Base-by-base conservation (phyloP, 169 alveolate genomes). In the Plasmodium malariae region DNA sequence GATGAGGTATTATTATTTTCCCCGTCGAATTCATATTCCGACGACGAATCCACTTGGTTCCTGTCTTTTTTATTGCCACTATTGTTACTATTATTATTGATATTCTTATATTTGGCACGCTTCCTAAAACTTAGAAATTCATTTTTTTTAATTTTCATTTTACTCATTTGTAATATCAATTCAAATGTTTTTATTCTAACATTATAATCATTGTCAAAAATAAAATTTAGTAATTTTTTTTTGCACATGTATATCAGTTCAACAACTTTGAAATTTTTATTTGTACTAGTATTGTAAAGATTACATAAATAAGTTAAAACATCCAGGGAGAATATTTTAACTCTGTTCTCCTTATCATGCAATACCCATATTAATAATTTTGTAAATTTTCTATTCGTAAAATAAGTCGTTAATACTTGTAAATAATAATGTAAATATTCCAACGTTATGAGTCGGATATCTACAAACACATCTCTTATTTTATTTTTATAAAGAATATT, bases 111-210 rank as follows among this genome's bases (percentile, higher is more conserved):
- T 72, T 68, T 86, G 40, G 26, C 11, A 7, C 30, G 28, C 30
- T 30, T 70, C 30, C 70, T 71, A 69, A 86, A 70, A n/a, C 30
- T 49, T 70, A 37, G 24, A 14, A 83, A 83, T 1, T 83, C 85
- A 28, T 3, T 40, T 28, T 71, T 86, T 12, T 49, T 71, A 57
- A 86, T 70, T 57, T 65, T 69, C 92, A 86, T 86, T 71, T 70
- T 86, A 51, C 87, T 86, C 92, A 86, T 86, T 72, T 70, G 70
- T 24, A 71, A 72, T 32, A 86, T 69, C 32, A 86, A 43, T 62
- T 86, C 92, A 26, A 86, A 86, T 11, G 92, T 86, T 63, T 86
- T 86, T 24, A 86, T 62, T 59, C 92, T 43, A 45, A 86, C 80
- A 59, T 86, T 70, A 54, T 55, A 51, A 70, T 86, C 87, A 57